These are phyloP conservation scores for Daldinia caldariorum DNA, from an alignment of 495 filamentous ascomycete species.

Conservation along the genomic window DNA sequence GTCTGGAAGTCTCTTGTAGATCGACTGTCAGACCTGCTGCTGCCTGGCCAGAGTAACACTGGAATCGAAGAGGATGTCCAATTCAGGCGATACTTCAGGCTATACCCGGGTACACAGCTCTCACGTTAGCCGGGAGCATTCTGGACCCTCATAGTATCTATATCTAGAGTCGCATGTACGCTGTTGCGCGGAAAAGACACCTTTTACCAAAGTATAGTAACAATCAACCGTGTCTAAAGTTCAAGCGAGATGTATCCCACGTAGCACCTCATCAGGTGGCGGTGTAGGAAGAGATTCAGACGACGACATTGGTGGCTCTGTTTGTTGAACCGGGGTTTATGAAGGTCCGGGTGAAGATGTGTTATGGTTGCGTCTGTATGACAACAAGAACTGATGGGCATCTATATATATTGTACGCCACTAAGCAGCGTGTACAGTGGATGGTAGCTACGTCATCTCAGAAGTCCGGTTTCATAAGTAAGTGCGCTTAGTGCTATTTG, in stretches of 20 bases:
- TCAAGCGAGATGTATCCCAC: conserved; percentile 6
- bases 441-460: too few species aligned
- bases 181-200: neutral
- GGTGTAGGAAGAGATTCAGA: too few species aligned
- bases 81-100: neutral
- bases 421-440: too few species aligned
- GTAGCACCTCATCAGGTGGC: neutral
- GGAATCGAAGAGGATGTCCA: neutral
- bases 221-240: neutral
- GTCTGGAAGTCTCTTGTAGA: conserved; percentile 8
- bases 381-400: neutral
- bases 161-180: neutral
- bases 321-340: too few species aligned
- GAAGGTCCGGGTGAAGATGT: too few species aligned
- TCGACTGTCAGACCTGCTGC: conserved; percentile 5
- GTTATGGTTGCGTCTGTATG: too few species aligned
- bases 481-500: too few species aligned
- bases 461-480: too few species aligned
- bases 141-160: neutral
- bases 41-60: neutral
- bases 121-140: neutral
- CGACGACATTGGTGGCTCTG: too few species aligned
- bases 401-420: too few species aligned
- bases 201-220: neutral
- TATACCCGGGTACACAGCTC: neutral